These are phyloP conservation scores for Plasmopara halstedii DNA, from an alignment of 352 stramenopile genomes.

Conservation along the genomic window DNA sequence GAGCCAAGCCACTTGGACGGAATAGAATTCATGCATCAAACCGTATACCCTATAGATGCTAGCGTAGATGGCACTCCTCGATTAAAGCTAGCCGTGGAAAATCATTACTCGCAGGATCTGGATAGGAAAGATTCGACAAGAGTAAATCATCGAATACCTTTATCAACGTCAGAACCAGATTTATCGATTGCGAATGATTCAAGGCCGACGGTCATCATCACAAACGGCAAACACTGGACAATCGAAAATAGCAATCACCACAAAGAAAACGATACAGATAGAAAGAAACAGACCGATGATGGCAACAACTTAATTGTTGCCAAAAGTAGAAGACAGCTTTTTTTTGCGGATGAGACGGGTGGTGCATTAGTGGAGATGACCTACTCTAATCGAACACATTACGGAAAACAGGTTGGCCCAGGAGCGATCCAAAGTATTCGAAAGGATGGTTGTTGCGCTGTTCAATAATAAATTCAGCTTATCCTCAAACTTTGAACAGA, in stretches of 20 bases:
- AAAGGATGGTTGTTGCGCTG: constrained; percentile 16
- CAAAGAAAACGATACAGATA: constrained; percentile 9
- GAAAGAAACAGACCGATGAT: constrained; percentile 4
- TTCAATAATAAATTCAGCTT: constrained; percentile 4
- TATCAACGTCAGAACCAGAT: constrained; percentile 7
- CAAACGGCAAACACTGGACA: constrained; percentile 13
- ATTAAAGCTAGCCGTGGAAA: constrained; percentile 12
- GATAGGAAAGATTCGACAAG: constrained; percentile 15
- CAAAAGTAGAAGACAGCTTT: constrained; percentile 38
- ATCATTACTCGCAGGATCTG: constrained; percentile 18
- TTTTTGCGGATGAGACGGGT: constrained; percentile 61
- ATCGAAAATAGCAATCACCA: constrained; percentile 9
- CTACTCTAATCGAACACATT: constrained; percentile 70
- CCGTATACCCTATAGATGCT: constrained; percentile 55
- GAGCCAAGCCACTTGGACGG: constrained; percentile 23
- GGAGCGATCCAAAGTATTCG: constrained; percentile 22
- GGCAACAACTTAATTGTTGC: neutral
- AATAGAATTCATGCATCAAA: constrained; percentile 54
- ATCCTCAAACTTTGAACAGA: neutral
- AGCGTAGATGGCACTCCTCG: constrained; percentile 8
- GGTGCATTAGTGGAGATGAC: constrained; percentile 49
- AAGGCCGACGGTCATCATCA: constrained; percentile 5
- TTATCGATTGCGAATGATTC: constrained; percentile 7
- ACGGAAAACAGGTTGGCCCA: constrained; percentile 59
- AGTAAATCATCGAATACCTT: constrained; percentile 5